Conservation (phyloP, 441 rosid species). For the Populus hybrid region DNA sequence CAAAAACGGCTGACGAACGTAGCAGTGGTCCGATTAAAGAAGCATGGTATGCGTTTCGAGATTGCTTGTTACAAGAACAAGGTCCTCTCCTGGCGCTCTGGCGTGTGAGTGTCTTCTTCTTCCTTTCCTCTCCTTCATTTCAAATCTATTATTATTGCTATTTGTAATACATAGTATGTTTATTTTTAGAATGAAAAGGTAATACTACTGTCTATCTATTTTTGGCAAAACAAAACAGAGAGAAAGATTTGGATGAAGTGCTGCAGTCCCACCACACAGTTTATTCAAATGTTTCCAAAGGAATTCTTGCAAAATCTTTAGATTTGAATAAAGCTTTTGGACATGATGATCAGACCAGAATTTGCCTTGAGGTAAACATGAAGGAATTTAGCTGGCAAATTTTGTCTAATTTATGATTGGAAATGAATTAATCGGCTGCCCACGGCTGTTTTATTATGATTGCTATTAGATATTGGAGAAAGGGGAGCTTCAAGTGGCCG, state of each 20-base stretch:
- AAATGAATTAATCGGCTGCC: not conserved
- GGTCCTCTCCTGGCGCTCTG: slow-evolving; percentile 99
- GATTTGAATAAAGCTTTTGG: slow-evolving; percentile 69
- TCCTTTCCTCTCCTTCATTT: not conserved
- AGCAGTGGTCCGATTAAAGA: slow-evolving; percentile 90
- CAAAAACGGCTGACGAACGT: slow-evolving; percentile 96
- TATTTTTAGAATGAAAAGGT: not conserved
- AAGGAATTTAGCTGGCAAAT: not conserved
- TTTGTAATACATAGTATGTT: not conserved
- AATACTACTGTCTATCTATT: not conserved
- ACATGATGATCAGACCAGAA: slow-evolving; percentile 74
- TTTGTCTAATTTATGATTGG: not conserved
- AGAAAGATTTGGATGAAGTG: slow-evolving; percentile 96
- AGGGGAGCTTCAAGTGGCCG: slow-evolving; percentile 99
- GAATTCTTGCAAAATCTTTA: slow-evolving; percentile 86
- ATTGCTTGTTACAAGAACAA: slow-evolving; percentile 97
- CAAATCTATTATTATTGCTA: not conserved
- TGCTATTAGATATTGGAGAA: slow-evolving; percentile 74
- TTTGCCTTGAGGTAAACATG: slow-evolving; percentile 68
- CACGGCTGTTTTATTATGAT: not conserved
- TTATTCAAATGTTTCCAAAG: slow-evolving; percentile 87
- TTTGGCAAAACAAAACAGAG: slow-evolving; percentile 39
- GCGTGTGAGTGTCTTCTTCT: slow-evolving; percentile 54
- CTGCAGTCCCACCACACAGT: slow-evolving; percentile 97
- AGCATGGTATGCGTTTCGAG: slow-evolving; percentile 89